Base-by-base conservation (phyloP, 2,329 filamentous ascomycete genomes). In the Hymenoscyphus occultus region DNA sequence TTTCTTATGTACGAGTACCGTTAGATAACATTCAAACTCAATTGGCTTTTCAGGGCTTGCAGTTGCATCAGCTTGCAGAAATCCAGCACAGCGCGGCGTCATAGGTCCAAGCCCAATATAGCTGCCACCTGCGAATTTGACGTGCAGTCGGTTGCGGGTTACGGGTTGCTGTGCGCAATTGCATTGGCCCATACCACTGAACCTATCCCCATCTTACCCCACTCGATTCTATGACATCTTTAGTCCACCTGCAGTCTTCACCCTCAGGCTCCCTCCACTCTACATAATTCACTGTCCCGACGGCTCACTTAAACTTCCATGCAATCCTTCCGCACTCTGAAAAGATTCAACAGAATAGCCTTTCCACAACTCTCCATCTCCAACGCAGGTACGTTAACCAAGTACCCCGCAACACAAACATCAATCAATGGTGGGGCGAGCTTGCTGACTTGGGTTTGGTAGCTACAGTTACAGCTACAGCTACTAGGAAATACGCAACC, bases 401-500 rank as follows among this genome's bases (percentile, higher is more conserved):
- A 31, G n/a, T 39, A 60, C 63, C 45, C 45, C 57, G 67, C 39
- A 16, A 39, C 32, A 1, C 22, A 39, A 28, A 28, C 45, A 39
- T 19, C 45, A 62, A 56, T 54, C 28, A 14, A 28, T 32, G 40
- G 60, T 59, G 62, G 67, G 54, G 60, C 45, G 61, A 28, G 14
- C 39, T 62, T 60, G 45, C 68, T 71, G 64, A 72, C 59, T 64
- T 56, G 40, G 42, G 35, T 56, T 1, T 35, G 68, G 28, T 28
- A 60, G 16, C 66, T 69, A 28, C 28, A 28, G 28, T 63, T 42
- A 65, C 63, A 75, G 74, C 60, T 42, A 64, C 63, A 75, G 74
- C 60, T 67, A 70, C 68, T 60, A 73, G 70, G 68, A 58, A 66
- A 65, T 74, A 68, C 72, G 70, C 71, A 73, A 75, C 73, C 62